Evolutionary conservation across 2,329 filamentous ascomycete species (phyloP).

Genomic region (Penicillium occitanis): DNA sequence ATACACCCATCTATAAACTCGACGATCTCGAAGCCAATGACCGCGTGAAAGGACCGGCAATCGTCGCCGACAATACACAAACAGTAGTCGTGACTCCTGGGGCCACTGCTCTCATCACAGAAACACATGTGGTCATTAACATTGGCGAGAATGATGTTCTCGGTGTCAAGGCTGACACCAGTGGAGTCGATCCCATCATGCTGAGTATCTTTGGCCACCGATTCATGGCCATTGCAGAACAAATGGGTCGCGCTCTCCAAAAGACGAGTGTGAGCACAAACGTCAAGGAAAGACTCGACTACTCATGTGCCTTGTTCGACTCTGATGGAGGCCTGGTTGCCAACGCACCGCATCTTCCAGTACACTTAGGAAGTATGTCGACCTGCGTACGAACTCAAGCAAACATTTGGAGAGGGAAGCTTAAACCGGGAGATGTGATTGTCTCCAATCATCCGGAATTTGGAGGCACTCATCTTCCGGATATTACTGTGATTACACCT

Average conservation of each 20-base stretch:
- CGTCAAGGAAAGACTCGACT: slow-evolving; percentile 75
- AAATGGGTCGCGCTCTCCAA: slow-evolving; percentile 76
- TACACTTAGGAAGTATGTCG: slow-evolving; percentile 77
- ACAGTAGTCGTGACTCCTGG: slow-evolving; percentile 80
- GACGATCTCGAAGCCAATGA: slow-evolving; percentile 71
- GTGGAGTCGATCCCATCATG: slow-evolving; percentile 71
- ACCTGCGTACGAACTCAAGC: slow-evolving; percentile 74
- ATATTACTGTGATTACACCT: slow-evolving; percentile 74
- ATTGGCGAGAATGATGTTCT: slow-evolving; percentile 57
- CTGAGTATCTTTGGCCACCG: slow-evolving; percentile 77
- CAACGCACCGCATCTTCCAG: slow-evolving; percentile 74
- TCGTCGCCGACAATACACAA: slow-evolving; percentile 71
- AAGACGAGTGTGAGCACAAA: slow-evolving; percentile 80
- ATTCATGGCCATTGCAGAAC: slow-evolving; percentile 83
- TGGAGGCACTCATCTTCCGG: slow-evolving; percentile 75
- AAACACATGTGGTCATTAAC: slow-evolving; percentile 81
- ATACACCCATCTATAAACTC: slow-evolving; percentile 82
- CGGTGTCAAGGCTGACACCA: slow-evolving; percentile 49
- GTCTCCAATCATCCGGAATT: slow-evolving; percentile 79
- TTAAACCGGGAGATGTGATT: slow-evolving; percentile 73
- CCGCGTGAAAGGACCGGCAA: slow-evolving; percentile 73
- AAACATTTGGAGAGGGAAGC: slow-evolving; percentile 73
- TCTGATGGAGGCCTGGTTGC: slow-evolving; percentile 69
- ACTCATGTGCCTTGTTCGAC: slow-evolving; percentile 75
- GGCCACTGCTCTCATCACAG: slow-evolving; percentile 69